These are phyloP conservation scores for Cladorrhinum sp. DNA, from an alignment of 2,329 filamentous ascomycete species.

Conservation along the genomic window DNA sequence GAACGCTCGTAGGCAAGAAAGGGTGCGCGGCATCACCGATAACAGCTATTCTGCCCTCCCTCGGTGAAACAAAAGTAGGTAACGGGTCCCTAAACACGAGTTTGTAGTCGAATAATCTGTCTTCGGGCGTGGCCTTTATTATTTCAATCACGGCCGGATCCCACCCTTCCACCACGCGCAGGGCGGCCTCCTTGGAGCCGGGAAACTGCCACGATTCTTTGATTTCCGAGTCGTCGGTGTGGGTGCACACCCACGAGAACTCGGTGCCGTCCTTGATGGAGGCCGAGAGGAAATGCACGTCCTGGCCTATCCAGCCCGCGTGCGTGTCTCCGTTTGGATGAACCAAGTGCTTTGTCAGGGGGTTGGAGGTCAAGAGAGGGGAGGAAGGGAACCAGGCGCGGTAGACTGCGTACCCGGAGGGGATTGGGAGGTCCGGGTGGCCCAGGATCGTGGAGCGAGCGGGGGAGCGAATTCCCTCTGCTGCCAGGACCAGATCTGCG, in stretches of 20 bases:
- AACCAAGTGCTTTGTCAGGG: slow-evolving; percentile 43
- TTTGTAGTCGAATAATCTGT: slow-evolving; percentile 37
- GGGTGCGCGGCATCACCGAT: slow-evolving; percentile 51
- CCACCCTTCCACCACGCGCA: slow-evolving; percentile 41
- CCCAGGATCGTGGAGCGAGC: slow-evolving; percentile 43
- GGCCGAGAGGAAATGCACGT: slow-evolving; percentile 51
- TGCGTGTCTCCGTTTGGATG: slow-evolving; percentile 46
- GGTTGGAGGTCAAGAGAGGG: slow-evolving; percentile 41
- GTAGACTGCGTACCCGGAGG: slow-evolving; percentile 41
- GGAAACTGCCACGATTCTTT: slow-evolving; percentile 45
- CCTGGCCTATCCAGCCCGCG: slow-evolving; percentile 50
- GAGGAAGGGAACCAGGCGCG: slow-evolving; percentile 41
- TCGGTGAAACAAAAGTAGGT: slow-evolving; percentile 41
- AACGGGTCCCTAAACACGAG: slow-evolving; percentile 44
- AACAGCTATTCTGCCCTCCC: slow-evolving; percentile 39
- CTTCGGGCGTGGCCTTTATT: slow-evolving; percentile 34
- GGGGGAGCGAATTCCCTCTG: slow-evolving; percentile 44
- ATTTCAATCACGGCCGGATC: slow-evolving; percentile 37
- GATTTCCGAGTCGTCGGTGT: slow-evolving; percentile 43
- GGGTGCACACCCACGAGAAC: slow-evolving; percentile 53
- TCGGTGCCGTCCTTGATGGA: slow-evolving; percentile 51
- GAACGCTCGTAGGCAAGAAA: slow-evolving; percentile 46
- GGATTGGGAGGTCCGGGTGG: slow-evolving; percentile 38
- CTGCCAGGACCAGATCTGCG: slow-evolving; percentile 42
- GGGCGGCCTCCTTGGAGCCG: slow-evolving; percentile 40